Evolutionary conservation across 192 early-diverging fungal genomes (phyloP), one percentile per base, ranked within the genome.

Genomic region (Piromyces sp.): DNA sequence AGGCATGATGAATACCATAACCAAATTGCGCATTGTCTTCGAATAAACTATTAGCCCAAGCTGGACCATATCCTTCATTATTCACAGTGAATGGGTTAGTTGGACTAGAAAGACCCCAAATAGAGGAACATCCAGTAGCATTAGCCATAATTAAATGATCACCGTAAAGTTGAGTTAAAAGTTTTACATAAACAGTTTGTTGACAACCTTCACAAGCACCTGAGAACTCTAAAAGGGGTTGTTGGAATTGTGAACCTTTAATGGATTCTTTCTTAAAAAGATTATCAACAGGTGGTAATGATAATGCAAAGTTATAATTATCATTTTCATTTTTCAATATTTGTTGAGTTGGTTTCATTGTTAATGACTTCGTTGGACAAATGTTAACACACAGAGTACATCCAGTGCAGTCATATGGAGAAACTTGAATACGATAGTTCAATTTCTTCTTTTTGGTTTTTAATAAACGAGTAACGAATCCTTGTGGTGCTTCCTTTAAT

Each of bases 11-110:
- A 79, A 90, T 87, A 78, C 96, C 96, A 83, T 95, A 95, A 31
- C 95, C 96, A 87, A 92, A 96, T 87, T 97, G 95, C 79, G 95
- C 94, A 81, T 87, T 93, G n/a, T 91, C 87, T 81, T 87, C 84
- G 17, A 83, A 84, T 30, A 84, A 78, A n/a, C 87, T 86, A 79
- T 80, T 30, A 13, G 84, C 81, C 19, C 51, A 38, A 82, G 29
- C 13, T 80, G 85, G 51, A 7, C 51, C 51, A 68, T n/a, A 68
- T n/a, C 51, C 51, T 26, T 68, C 3, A 4, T 68, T 68, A 68
- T 68, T n/a, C 0, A 68, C 26, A 68, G 51, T 80, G 11, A 79
- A 31, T 33, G 81, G 30, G 28, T 31, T 38, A 11, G 26, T 31
- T 38, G 36, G 80, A 28, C 81, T n/a, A n/a, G 42, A 31, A 81